Conservation (phyloP, 2,329 filamentous ascomycete genomes). For the Penicillium sclerotiorum region DNA sequence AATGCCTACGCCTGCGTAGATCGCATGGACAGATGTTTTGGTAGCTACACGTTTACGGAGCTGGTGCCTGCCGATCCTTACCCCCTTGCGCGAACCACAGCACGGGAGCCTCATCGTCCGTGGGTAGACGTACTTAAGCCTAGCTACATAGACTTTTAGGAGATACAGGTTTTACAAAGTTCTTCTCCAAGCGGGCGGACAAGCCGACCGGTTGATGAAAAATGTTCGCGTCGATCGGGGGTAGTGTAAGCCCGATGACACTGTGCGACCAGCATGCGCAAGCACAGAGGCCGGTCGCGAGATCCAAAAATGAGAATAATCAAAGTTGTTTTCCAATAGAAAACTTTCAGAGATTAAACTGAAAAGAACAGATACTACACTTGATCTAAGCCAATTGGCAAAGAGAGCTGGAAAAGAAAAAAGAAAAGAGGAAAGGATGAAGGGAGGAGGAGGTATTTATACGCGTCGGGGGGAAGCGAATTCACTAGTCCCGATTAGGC, state of each 20-base stretch:
- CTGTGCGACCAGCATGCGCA: slow-evolving; percentile 68
- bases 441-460: slow-evolving; percentile 35
- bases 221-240: slow-evolving; percentile 68
- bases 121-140: too few species aligned
- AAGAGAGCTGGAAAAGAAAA: slow-evolving; percentile 54
- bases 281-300: slow-evolving; percentile 67
- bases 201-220: slow-evolving; percentile 62
- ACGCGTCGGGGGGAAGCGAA: slow-evolving; percentile 6
- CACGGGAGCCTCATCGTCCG: too few species aligned
- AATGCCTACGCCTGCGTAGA: too few species aligned
- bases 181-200: slow-evolving; percentile 62
- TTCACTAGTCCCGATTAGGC: neutral
- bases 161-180: neutral
- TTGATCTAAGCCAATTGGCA: slow-evolving; percentile 78
- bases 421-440: slow-evolving; percentile 42
- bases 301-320: slow-evolving; percentile 81
- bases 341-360: slow-evolving; percentile 93
- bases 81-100: too few species aligned
- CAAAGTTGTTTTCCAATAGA: slow-evolving; percentile 71
- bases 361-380: slow-evolving; percentile 98
- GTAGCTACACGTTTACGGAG: too few species aligned
- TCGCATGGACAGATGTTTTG: too few species aligned
- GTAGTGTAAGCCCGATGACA: slow-evolving; percentile 78
- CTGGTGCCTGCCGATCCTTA: too few species aligned
- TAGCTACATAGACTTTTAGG: too few species aligned